These are phyloP conservation scores for Lachnellula arida DNA, from an alignment of 2,329 filamentous ascomycete genomes.

Conservation along the genomic window DNA sequence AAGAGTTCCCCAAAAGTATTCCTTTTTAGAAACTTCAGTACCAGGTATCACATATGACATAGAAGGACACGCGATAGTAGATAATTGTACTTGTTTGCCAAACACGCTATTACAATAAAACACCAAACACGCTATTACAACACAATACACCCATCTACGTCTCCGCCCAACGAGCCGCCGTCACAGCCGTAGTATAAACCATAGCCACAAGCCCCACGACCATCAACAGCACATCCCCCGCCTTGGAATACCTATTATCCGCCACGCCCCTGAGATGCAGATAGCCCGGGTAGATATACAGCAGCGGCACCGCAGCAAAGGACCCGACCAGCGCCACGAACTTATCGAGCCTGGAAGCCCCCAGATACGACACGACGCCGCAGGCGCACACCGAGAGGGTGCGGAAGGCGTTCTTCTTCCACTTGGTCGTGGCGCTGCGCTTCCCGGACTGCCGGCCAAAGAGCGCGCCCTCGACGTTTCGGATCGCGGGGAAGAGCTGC, in stretches of 20 bases:
- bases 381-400: conserved; percentile 85
- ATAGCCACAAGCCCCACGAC: conserved; percentile 79
- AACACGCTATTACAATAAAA: too few relatives aligned
- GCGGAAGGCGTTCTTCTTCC: conserved; percentile 95
- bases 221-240: conserved; percentile 68
- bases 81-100: too few relatives aligned
- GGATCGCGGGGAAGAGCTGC: conserved; percentile 93
- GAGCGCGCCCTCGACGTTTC: conserved; percentile 86
- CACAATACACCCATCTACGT: neutral
- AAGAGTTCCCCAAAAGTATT: too few relatives aligned
- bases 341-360: conserved; percentile 88
- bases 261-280: conserved; percentile 81
- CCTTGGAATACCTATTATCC: conserved; percentile 57
- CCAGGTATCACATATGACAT: too few relatives aligned
- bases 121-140: too few relatives aligned
- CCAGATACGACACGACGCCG: conserved; percentile 80
- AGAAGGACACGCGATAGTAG: too few relatives aligned
- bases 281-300: conserved; percentile 94
- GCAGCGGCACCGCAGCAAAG: conserved; percentile 92
- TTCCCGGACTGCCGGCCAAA: conserved; percentile 87
- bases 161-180: conserved; percentile 70
- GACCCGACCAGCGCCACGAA: conserved; percentile 93
- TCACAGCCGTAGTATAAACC: conserved; percentile 83
- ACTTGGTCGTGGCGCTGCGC: conserved; percentile 95
- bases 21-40: too few relatives aligned